Evolutionary conservation across 2,329 filamentous ascomycete species (phyloP).

Genomic region (Ophiostoma novo-ulmi): DNA sequence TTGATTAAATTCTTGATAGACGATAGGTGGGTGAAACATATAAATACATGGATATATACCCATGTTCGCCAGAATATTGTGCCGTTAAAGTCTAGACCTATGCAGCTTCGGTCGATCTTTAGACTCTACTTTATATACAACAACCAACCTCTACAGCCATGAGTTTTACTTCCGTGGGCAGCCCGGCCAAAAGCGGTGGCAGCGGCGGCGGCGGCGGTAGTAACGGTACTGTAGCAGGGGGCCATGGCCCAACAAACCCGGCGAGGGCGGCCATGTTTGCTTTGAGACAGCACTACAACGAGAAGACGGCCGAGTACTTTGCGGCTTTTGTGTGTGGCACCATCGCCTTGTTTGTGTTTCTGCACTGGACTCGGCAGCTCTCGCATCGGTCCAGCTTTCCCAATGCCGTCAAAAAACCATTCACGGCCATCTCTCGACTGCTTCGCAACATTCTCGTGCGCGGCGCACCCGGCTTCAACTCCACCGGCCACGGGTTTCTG

Average conservation of each 20-base stretch:
- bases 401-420: neutral
- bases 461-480: slow-evolving; percentile 34
- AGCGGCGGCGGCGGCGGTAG: no score
- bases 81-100: neutral
- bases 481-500: slow-evolving; percentile 34
- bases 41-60: slow-evolving; percentile 1
- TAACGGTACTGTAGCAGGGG: neutral
- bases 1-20: neutral
- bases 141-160: neutral
- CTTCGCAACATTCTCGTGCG: slow-evolving; percentile 32
- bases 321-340: neutral
- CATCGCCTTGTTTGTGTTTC: neutral
- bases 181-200: neutral
- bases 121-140: neutral
- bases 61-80: neutral
- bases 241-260: neutral
- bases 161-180: neutral
- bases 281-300: neutral
- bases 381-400: neutral
- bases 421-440: neutral
- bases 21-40: neutral
- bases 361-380: slow-evolving; percentile 6
- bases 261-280: neutral
- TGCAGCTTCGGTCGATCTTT: neutral
- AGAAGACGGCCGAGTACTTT: neutral